phyloP scores from a whole-genome alignment of 2,329 filamentous ascomycete genomes.

The Penicillium corylophilum region DNA sequence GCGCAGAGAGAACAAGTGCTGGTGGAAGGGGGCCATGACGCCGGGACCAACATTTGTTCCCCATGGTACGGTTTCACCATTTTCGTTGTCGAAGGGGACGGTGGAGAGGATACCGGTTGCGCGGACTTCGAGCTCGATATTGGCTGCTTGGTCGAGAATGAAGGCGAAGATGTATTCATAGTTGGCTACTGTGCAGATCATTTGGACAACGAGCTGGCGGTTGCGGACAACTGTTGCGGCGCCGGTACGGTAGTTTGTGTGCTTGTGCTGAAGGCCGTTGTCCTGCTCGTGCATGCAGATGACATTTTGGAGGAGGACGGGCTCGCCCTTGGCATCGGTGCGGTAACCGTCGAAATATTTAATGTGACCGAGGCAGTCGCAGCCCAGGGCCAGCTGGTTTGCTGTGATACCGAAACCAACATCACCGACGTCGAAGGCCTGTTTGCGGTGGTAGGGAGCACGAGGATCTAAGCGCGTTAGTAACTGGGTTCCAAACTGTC shows the following conservation, averaged over 20 bases:
- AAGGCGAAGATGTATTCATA: constrained; percentile 74
- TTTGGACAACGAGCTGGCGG: constrained; percentile 66
- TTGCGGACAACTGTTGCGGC: constrained; percentile 64
- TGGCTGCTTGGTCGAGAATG: constrained; percentile 69
- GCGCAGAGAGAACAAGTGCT: constrained; percentile 72
- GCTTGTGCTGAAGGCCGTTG: constrained; percentile 68
- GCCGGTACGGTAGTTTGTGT: constrained; percentile 69
- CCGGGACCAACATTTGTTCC: constrained; percentile 69
- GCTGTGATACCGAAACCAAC: constrained; percentile 66
- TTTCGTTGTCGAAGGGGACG: constrained; percentile 61
- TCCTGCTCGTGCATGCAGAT: constrained; percentile 73
- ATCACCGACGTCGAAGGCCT: constrained; percentile 70
- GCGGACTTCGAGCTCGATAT: constrained; percentile 65
- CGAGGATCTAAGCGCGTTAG: constrained; percentile 53
- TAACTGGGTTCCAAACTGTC: not conserved
- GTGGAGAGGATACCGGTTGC: constrained; percentile 69
- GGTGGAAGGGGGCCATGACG: constrained; percentile 68
- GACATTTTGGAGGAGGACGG: constrained; percentile 61
- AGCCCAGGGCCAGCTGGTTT: constrained; percentile 68
- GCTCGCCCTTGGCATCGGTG: constrained; percentile 59
- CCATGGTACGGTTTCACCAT: constrained; percentile 63
- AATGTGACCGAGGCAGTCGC: constrained; percentile 69
- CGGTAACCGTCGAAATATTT: constrained; percentile 64
- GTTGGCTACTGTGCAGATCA: constrained; percentile 70
- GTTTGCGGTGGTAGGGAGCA: constrained; percentile 67